Evolutionary conservation across 352 stramenopile species (phyloP), one percentile per base, ranked within the genome.

Genomic region (Phytophthora tentaculata): DNA sequence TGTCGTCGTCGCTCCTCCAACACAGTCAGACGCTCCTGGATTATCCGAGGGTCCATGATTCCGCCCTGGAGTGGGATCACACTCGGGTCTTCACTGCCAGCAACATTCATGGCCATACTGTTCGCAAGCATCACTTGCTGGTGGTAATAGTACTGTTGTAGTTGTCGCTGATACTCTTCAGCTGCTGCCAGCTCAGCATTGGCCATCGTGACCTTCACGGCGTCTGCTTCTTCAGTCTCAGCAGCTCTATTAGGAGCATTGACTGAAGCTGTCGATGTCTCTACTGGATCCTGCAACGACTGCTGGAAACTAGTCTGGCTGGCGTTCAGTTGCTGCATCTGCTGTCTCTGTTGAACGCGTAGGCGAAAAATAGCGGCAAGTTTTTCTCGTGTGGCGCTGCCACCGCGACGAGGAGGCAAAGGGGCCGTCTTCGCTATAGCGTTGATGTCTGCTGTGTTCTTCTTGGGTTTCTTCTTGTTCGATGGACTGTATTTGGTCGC

Each of bases 131-230:
- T 65, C 39, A 86, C 67, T 58, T 91, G 83, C 41, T 89, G 80
- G 47, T 89, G 85, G 56, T 89, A 87, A 53, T 88, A 88, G 47
- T 88, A 89, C 57, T 87, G 81, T 43, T 87, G 81, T 16, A 83
- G 70, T 41, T 85, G 81, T 16, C 76, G 79, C 22, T 89, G 82
- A 23, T 89, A 79, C 20, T 71, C 69, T 39, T 88, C 81, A 61
- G 71, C 62, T 57, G 65, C 72, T 19, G 67, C 68, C 54, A 65
- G 35, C 17, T 61, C 59, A 3, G 58, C 32, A 19, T 56, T 69
- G 16, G 60, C 61, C 28, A 72, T 41, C 19, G 52, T 24, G 22
- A 35, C n/a, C 47, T 69, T 29, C 5, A 5, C 61, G 16, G 10
- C 19, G 28, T 67, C 57, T 35, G 24, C 32, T 7, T 68, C 50